A percentile compares a stretch with the other conserved stretches of the same genome.
These are phyloP conservation scores for Cladophialophora chaetospira DNA, from an alignment of 2,329 filamentous ascomycete genomes.

Conservation along the genomic window DNA sequence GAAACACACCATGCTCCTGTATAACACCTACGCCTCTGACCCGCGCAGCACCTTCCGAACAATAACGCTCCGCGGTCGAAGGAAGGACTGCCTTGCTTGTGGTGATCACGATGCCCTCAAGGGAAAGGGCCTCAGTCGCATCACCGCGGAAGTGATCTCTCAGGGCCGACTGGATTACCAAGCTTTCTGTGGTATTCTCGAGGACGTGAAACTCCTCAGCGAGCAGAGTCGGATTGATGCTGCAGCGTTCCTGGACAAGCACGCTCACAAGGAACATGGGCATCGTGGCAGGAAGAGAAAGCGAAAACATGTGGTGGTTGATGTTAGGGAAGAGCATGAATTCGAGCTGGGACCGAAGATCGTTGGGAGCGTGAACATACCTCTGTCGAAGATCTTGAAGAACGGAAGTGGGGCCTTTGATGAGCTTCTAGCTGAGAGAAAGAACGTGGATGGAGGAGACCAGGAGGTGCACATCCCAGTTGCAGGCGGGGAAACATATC, in stretches of 20 bases:
- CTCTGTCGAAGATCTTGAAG: slow-evolving; percentile 46
- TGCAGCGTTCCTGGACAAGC: slow-evolving; percentile 55
- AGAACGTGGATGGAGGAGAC: no score
- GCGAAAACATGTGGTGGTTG: slow-evolving; percentile 57
- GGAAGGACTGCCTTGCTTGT: slow-evolving; percentile 75
- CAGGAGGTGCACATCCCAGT: slow-evolving; percentile 9
- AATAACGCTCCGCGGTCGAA: slow-evolving; percentile 70
- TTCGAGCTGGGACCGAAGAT: slow-evolving; percentile 75
- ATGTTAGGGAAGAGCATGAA: slow-evolving; percentile 82
- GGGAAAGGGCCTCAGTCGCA: slow-evolving; percentile 56
- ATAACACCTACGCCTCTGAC: slow-evolving; percentile 53
- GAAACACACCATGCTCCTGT: slow-evolving; percentile 51
- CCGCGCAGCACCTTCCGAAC: slow-evolving; percentile 64
- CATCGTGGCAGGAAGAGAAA: slow-evolving; percentile 23
- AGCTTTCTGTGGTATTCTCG: slow-evolving; percentile 74
- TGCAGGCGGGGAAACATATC: neutral
- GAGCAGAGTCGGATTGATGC: slow-evolving; percentile 70
- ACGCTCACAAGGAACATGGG: slow-evolving; percentile 33
- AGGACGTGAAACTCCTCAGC: slow-evolving; percentile 58
- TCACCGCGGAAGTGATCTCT: slow-evolving; percentile 65
- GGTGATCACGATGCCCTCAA: slow-evolving; percentile 65
- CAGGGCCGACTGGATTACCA: slow-evolving; percentile 77
- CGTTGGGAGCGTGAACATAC: slow-evolving; percentile 68
- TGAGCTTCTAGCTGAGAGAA: slow-evolving; percentile 10
- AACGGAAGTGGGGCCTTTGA: slow-evolving; percentile 19